phyloP scores from a whole-genome alignment of 768 basidiomycete genomes.

The Pleurotus salmoneostramineus region DNA sequence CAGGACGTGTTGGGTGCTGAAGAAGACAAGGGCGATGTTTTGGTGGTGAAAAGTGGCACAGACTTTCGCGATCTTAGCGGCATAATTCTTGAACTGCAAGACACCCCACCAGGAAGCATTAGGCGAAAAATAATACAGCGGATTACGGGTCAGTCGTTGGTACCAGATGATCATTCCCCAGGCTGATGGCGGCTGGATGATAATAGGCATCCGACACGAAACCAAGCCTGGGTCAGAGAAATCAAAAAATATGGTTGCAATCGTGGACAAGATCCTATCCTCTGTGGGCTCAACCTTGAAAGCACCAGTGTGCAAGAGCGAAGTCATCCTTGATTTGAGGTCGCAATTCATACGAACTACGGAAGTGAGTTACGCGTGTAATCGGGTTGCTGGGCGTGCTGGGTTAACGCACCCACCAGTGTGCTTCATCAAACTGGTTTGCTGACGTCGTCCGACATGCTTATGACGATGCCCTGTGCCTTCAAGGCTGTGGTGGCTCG shows the following conservation, averaged over 20 bases:
- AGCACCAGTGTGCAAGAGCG: constrained; percentile 71
- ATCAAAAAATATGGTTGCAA: constrained; percentile 46
- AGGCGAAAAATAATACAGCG: constrained; percentile 60
- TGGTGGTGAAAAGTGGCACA: constrained; percentile 82
- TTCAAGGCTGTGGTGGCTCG: constrained; percentile 58
- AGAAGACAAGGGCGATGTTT: constrained; percentile 64
- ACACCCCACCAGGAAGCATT: constrained; percentile 58
- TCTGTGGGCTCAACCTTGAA: constrained; percentile 68
- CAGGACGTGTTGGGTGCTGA: constrained; percentile 61
- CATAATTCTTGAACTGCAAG: constrained; percentile 56
- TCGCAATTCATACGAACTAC: constrained; percentile 70
- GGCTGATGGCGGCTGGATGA: neutral
- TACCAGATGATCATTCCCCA: neutral
- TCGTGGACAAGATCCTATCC: constrained; percentile 62
- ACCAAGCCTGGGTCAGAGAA: constrained; percentile 57
- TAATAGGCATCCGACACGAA: constrained; percentile 60
- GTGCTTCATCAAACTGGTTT: constrained; percentile 76
- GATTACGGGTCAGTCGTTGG: constrained; percentile 46
- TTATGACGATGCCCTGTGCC: constrained; percentile 67
- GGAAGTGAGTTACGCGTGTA: constrained; percentile 45
- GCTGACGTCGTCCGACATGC: constrained; percentile 81
- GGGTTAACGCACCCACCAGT: constrained; percentile 29
- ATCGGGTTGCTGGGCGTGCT: too few relatives aligned
- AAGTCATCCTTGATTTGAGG: constrained; percentile 65
- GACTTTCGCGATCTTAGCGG: constrained; percentile 89